phyloP scores from a whole-genome alignment of 2,329 filamentous ascomycete genomes.

The Exserohilum turcica region DNA sequence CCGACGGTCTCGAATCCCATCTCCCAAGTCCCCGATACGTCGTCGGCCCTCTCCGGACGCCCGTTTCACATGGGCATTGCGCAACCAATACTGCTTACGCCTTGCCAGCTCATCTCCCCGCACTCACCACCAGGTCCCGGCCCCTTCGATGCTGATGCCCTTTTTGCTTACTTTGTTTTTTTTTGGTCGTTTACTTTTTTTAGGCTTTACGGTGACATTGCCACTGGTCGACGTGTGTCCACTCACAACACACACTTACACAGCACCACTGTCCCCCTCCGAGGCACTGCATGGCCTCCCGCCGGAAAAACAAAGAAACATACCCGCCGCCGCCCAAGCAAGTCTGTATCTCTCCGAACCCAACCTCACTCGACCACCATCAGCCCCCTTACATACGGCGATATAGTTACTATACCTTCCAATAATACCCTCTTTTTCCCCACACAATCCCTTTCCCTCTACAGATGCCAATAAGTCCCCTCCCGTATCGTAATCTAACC shows the following conservation, averaged over 20 bases:
- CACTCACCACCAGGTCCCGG: constrained; percentile 7
- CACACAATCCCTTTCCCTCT: constrained; percentile 11
- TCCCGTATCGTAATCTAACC: neutral
- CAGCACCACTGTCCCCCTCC: too few relatives aligned
- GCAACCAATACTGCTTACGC: constrained; percentile 6
- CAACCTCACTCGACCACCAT: constrained; percentile 4
- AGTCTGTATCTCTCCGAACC: neutral
- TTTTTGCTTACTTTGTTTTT: neutral
- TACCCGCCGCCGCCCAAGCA: neutral
- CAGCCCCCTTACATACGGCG: constrained; percentile 1
- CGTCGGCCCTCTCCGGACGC: constrained; percentile 8
- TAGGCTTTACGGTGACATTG: neutral
- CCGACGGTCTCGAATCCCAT: constrained; percentile 11
- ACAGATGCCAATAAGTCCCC: neutral
- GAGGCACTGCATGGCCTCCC: neutral
- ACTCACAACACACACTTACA: neutral
- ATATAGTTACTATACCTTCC: too few relatives aligned
- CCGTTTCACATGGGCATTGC: constrained; percentile 8
- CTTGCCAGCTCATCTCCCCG: constrained; percentile 17
- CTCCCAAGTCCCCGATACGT: constrained; percentile 2
- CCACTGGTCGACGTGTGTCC: constrained; percentile 2
- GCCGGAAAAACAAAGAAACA: neutral
- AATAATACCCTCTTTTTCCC: constrained; percentile 1
- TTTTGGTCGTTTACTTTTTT: neutral
- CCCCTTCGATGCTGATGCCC: neutral